Evolutionary conservation across 2,329 filamentous ascomycete genomes (phyloP), one percentile per base, ranked within the genome.

Genomic region (Trichophyton schoenleinii): DNA sequence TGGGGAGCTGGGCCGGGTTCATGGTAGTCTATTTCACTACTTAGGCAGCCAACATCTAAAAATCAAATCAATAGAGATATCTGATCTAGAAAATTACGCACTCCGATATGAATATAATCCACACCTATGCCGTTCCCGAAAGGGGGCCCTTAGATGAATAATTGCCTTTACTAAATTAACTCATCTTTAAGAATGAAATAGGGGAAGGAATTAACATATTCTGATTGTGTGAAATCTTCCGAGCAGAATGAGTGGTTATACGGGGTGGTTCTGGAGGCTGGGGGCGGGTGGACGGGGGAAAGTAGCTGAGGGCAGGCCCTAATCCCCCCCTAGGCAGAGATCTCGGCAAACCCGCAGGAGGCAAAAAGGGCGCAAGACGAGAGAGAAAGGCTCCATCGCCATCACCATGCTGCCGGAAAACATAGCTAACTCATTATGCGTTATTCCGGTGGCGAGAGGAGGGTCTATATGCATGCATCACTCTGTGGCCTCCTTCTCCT

Each of bases 1-100:
- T 96, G 18, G 91, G 90, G 2, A 97, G 94, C 75, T 97, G 92
- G 92, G 69, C 96, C 46, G 91, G 94, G 8, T 96, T 96, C 72
- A 84, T 91, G 77, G 88, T 95, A 36, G 91, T 97, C 58, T 97
- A 92, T 75, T 91, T 96, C 68, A 81, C 77, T n/a, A 73, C 63
- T n/a, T 59, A 59, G 44, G 46, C 11, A 15, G 46, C 22, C 9
- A 28, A 13, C 7, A 25, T 52, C 11, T 3, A 13, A 6, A n/a
- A 15, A 22, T 6, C 7, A 31, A 58, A 44, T 22, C 18, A 20
- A 22, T 15, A 55, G 52, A 18, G 28, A 55, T 18, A 44, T n/a
- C n/a, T 18, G 6, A 44, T 18, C 15, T 44, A 44, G 13, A n/a
- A n/a, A 44, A 18, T 44, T 31, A 31, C 2, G 41, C 8, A 38